These are phyloP conservation scores for Ogataea degrootiae DNA, from an alignment of 805 yeast genomes.

Conservation along the genomic window DNA sequence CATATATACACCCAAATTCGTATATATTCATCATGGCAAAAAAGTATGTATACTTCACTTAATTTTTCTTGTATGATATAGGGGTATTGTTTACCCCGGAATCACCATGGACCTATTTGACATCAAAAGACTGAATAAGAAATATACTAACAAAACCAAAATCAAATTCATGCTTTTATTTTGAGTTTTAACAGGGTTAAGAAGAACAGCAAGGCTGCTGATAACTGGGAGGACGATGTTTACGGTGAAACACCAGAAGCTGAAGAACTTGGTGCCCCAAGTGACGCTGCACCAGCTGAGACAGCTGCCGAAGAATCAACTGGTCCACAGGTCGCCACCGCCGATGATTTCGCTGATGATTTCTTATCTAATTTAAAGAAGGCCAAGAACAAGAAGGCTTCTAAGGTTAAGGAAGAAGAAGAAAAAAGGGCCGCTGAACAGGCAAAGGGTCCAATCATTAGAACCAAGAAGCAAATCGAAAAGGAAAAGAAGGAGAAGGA, in stretches of 20 bases:
- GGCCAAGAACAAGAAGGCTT: slow-evolving; percentile 73
- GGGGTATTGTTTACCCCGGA: no score
- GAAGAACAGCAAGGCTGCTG: slow-evolving; percentile 63
- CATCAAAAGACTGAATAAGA: not conserved
- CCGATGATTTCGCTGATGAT: slow-evolving; percentile 52
- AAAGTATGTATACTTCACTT: slow-evolving; percentile 28
- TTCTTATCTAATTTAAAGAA: slow-evolving; percentile 80
- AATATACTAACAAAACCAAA: not conserved
- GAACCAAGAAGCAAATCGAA: slow-evolving; percentile 91
- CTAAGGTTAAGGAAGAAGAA: slow-evolving; percentile 58
- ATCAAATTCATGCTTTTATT: not conserved
- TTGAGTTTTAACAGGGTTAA: slow-evolving; percentile 40
- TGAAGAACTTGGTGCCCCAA: slow-evolving; percentile 45
- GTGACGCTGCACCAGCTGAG: slow-evolving; percentile 26
- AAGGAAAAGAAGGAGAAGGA: slow-evolving; percentile 92
- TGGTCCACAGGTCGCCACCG: slow-evolving; percentile 29
- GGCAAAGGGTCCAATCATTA: slow-evolving; percentile 57
- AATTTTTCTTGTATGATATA: not conserved
- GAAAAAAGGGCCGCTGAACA: slow-evolving; percentile 28
- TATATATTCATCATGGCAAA: slow-evolving; percentile 39
- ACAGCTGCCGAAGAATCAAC: slow-evolving; percentile 22
- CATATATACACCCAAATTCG: no score
- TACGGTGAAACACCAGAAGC: slow-evolving; percentile 47
- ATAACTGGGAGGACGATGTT: slow-evolving; percentile 75
- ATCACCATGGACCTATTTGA: no score